Base-by-base conservation (phyloP, 1,284 basidiomycete species). In the Cryptococcus sp. region DNA sequence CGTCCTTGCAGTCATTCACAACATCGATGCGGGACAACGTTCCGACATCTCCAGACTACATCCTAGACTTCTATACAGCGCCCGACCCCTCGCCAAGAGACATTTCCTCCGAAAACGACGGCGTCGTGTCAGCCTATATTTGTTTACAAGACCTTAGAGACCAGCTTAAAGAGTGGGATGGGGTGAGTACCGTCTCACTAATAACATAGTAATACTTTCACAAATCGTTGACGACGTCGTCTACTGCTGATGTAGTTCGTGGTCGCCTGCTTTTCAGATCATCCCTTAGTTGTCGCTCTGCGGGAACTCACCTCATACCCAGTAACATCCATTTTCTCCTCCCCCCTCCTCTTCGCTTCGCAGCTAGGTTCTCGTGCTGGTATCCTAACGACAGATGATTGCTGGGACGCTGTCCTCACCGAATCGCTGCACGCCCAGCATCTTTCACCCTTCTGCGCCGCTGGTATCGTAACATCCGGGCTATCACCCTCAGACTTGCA, bases 261-360 rank as follows among this genome's bases (percentile, higher is more conserved):
- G 29, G 78, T 84, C 8, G 81, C 81, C 4, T 84, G 82, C 71
- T 84, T 82, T 71, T 82, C 80, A 8, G 78, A 80, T 23, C 83
- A 84, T 59, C 81, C 82, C 0, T 76, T 84, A 7, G 76, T 80
- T 1, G 65, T 67, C 46, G 77, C 80, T 65, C 69, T 84, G 17
- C 76, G 78, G 23, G 76, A 78, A 46, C 63, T 72, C 56, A 67
- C 76, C 50, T 43, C 67, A 20, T 55, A 79, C 0, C 70, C 78
- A 1, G 80, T 81, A 17, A 70, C 81, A 23, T 80, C 80, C 20
- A 83, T 84, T 57, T 81, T 84, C 70, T 81, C 83, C 61, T 79
- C 81, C 2, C 80, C 80, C 6, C 64, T 83, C 29, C 70, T 82
- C 19, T 63, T 74, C 38, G 62, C 58, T 3, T 65, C 65, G 26